These are phyloP conservation scores for Przewalskia tangutica DNA, from an alignment of 257 asterid genomes.

Conservation along the genomic window DNA sequence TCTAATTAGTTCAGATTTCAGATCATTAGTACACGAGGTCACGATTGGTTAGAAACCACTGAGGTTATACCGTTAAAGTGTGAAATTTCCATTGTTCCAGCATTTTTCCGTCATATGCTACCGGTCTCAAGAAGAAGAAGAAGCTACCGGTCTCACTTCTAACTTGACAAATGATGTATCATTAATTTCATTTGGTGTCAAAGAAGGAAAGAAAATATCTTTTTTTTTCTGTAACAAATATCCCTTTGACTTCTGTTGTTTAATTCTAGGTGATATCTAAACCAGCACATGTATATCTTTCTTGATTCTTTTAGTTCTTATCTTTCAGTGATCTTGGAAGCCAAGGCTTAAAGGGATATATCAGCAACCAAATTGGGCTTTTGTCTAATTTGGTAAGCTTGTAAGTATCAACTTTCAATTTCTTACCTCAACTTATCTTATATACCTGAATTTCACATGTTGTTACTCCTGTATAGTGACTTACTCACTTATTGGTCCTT, in stretches of 20 bases:
- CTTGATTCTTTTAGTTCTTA: slow-evolving; percentile 1
- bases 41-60: neutral
- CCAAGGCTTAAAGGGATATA: slow-evolving; percentile 84
- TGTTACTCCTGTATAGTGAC: neutral
- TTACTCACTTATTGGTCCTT: neutral
- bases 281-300: neutral
- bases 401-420: slow-evolving; percentile 50
- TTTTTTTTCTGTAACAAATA: too few relatives aligned
- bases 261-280: neutral
- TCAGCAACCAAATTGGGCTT: slow-evolving; percentile 58
- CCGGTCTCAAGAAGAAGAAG: too few relatives aligned
- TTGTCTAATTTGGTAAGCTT: slow-evolving; percentile 87
- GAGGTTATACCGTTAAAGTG: neutral
- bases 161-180: too few relatives aligned
- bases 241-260: too few relatives aligned
- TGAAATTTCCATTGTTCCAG: neutral
- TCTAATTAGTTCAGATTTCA: neutral
- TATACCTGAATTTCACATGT: neutral
- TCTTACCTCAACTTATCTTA: slow-evolving; percentile 3
- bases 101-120: neutral
- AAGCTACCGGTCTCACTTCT: too few relatives aligned
- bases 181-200: too few relatives aligned
- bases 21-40: neutral
- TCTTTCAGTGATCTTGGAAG: slow-evolving; percentile 75
- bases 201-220: too few relatives aligned